A percentile compares a stretch with the other conserved stretches of the same genome.
Evolutionary conservation across 768 basidiomycete genomes (phyloP).

Genomic region (Boletus reticulatus): DNA sequence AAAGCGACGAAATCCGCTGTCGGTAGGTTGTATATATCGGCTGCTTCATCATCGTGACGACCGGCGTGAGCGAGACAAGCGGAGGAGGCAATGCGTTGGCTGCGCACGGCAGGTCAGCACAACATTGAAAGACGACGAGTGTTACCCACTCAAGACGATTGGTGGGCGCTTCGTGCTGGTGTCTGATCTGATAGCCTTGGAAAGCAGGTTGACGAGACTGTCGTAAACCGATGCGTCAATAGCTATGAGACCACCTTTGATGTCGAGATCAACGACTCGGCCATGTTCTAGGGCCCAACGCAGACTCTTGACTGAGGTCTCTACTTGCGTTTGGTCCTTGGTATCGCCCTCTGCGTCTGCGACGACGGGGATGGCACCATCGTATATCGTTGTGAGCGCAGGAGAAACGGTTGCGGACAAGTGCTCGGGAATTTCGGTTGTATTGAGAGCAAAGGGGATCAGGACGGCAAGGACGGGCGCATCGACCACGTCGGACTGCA

Average conservation of each 20-base stretch:
- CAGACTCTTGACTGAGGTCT: slow-evolving; percentile 51
- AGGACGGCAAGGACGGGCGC: slow-evolving; percentile 53
- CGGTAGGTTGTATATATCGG: slow-evolving; percentile 73
- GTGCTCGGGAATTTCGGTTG: slow-evolving; percentile 40
- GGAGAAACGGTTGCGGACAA: slow-evolving; percentile 16
- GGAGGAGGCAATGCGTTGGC: slow-evolving; percentile 82
- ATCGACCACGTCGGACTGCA: slow-evolving; percentile 16
- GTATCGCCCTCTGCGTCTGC: slow-evolving; percentile 18
- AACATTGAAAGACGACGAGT: neutral
- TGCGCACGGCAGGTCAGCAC: slow-evolving; percentile 29
- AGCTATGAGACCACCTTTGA: slow-evolving; percentile 50
- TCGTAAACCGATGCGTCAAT: slow-evolving; percentile 55
- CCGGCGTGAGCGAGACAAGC: slow-evolving; percentile 64
- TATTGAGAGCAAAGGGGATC: slow-evolving; percentile 59
- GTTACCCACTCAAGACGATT: slow-evolving; percentile 60
- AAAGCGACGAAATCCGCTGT: slow-evolving; percentile 66
- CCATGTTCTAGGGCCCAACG: slow-evolving; percentile 64
- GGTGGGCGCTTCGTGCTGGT: slow-evolving; percentile 40
- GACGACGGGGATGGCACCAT: slow-evolving; percentile 39
- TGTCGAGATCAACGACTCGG: slow-evolving; percentile 68
- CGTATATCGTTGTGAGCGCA: slow-evolving; percentile 57
- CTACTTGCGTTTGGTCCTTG: slow-evolving; percentile 23
- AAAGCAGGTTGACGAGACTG: slow-evolving; percentile 66
- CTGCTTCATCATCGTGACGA: slow-evolving; percentile 78
- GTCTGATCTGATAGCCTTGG: slow-evolving; percentile 48